Evolutionary conservation across 1,284 basidiomycete species (phyloP), one percentile per base, ranked within the genome.

Genomic region (Apiotrichum siamense): DNA sequence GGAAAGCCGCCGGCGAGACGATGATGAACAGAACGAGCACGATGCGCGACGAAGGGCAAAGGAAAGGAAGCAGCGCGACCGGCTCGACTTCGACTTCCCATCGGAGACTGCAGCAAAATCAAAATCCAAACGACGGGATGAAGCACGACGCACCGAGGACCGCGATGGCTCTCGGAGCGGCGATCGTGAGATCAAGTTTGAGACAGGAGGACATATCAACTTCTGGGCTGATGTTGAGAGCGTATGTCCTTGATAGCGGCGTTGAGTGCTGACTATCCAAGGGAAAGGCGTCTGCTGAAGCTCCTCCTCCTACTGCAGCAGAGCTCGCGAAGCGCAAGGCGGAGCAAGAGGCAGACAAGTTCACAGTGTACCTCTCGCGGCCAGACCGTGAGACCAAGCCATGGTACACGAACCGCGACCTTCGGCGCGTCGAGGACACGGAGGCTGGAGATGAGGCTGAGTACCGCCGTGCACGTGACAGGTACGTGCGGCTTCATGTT

Each of bases 301-400:
- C 48, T 3, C 18, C 33, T n/a, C 29, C 46, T 3, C 46, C 38
- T 9, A 27, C 46, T 4, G 18, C 38, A 11, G 38, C 20, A 13
- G 67, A 70, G 31, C 51, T 68, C 3, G 64, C 64, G 15, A 63
- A 65, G 49, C 58, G 62, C 37, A 68, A 69, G 38, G 69, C 64
- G 2, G 55, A 63, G 31, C 67, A 73, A 47, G 63, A 64, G 27
- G 64, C 64, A 9, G 73, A 74, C 44, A 64, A 67, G 24, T 66
- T 70, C 35, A 76, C 74, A 1, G 69, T 75, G 65, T 76, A 74
- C 57, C 67, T 76, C 38, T 54, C 60, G 31, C 62, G 74, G 31
- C 72, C 74, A 1, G 71, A 72, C 11, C 59, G 66, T 21, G 74
- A 76, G 59, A 73, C 71, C 3, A 70, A 70, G 50, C 73, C 74